Percentiles rank a stretch among this genome's conserved stretches.
These are phyloP conservation scores for Triangularia verruculosa DNA, from an alignment of 2,329 filamentous ascomycete species.

Conservation along the genomic window DNA sequence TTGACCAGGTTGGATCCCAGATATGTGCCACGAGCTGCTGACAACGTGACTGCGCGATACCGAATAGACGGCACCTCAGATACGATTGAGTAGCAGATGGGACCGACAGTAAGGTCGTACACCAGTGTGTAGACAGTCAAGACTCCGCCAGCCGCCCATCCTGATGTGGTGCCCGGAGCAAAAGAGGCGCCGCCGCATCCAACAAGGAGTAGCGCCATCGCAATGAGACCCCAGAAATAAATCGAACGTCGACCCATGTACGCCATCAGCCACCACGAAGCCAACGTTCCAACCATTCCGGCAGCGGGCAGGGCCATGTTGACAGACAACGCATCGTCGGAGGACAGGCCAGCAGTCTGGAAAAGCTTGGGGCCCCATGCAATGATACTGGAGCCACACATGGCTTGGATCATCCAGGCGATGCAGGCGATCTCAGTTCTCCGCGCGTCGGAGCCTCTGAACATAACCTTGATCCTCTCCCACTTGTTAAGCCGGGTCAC, in stretches of 20 bases:
- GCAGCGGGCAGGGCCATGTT: slow-evolving; percentile 40
- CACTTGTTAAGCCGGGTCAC: slow-evolving; percentile 32
- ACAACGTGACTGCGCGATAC: slow-evolving; percentile 24
- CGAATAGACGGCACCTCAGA: slow-evolving; percentile 28
- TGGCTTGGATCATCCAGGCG: slow-evolving; percentile 48
- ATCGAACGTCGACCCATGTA: slow-evolving; percentile 18
- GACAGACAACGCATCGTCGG: slow-evolving; percentile 35
- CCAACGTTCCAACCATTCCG: slow-evolving; percentile 42
- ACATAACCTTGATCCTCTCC: slow-evolving; percentile 48
- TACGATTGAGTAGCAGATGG: slow-evolving; percentile 29
- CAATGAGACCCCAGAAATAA: slow-evolving; percentile 40
- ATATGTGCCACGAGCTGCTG: slow-evolving; percentile 25
- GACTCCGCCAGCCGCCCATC: slow-evolving; percentile 25
- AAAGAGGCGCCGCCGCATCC: slow-evolving; percentile 33
- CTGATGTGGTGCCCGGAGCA: slow-evolving; percentile 7
- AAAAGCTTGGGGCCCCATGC: slow-evolving; percentile 41
- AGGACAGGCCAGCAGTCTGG: slow-evolving; percentile 36
- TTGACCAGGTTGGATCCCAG: slow-evolving; percentile 23
- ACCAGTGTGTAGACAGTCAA: slow-evolving; percentile 26
- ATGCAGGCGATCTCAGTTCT: slow-evolving; percentile 51
- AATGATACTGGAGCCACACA: slow-evolving; percentile 48
- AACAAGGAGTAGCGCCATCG: slow-evolving; percentile 43
- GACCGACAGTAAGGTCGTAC: slow-evolving; percentile 29
- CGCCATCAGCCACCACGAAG: slow-evolving; percentile 44
- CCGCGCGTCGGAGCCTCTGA: slow-evolving; percentile 50